phyloP scores from a whole-genome alignment of 225 moss, liverwort and hornwort genomes.

The Physcomitrellopsis africana region DNA sequence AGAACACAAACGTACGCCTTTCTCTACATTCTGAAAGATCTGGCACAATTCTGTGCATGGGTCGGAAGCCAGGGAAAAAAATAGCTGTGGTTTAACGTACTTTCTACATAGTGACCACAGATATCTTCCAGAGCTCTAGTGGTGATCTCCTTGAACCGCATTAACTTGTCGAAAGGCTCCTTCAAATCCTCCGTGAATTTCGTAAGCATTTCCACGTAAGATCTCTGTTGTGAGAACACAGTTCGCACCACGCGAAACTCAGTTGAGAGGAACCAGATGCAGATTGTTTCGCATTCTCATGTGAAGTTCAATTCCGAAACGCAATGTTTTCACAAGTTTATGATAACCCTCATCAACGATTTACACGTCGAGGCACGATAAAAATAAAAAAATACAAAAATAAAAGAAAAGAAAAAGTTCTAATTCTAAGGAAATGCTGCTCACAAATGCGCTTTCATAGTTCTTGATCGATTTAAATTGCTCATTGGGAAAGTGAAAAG shows the following conservation, averaged over 20 bases:
- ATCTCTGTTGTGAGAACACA: constrained; percentile 30
- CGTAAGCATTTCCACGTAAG: constrained; percentile 47
- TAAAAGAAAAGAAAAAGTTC: no score
- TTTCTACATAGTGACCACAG: constrained; percentile 55
- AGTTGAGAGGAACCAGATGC: neutral
- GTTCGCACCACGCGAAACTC: no score
- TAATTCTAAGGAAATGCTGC: no score
- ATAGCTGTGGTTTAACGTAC: constrained; percentile 21
- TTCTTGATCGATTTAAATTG: no score
- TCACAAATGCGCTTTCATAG: neutral
- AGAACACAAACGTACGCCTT: no score
- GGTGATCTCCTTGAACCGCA: constrained; percentile 48
- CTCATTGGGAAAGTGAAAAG: neutral
- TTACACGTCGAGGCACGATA: no score
- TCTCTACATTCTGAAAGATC: neutral
- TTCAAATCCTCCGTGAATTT: constrained; percentile 45
- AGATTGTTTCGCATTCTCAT: no score
- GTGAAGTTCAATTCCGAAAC: neutral
- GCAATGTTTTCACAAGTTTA: no score
- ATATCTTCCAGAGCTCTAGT: constrained; percentile 48
- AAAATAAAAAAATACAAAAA: no score
- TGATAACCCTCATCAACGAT: no score
- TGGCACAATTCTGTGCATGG: constrained; percentile 15
- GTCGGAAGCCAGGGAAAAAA: neutral
- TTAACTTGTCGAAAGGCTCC: constrained; percentile 51